Evolutionary conservation across 768 basidiomycete genomes (phyloP), one percentile per base, ranked within the genome.

Genomic region (Mrakia frigida): DNA sequence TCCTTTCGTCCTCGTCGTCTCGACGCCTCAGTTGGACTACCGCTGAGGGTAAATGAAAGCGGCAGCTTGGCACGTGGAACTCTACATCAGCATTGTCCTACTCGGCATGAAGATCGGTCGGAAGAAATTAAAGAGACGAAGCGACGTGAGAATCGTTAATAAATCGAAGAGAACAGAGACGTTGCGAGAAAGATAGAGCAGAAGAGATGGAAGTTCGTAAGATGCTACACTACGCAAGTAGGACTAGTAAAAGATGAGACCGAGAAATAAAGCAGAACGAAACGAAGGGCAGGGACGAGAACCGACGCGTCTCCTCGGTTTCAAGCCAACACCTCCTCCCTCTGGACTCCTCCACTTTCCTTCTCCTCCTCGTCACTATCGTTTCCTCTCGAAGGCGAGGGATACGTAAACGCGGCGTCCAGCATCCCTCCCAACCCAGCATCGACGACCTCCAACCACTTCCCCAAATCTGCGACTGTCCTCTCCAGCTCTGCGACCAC

Each of bases 381-480:
- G 9, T 33, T 59, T 4, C 31, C 46, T 16, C 69, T 33, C 50
- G 31, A 53, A 16, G 28, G 7, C 31, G 23, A 33, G 53, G 46
- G n/a, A 13, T 31, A 52, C 14, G 52, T 28, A 33, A 72, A 11
- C 31, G 65, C 65, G 23, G 35, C 60, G 35, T 74, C 65, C 10
- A 76, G 31, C 68, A 76, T 46, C 18, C 53, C 56, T 25, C 43
- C 50, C 50, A 77, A 43, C 39, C 76, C 76, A 33, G 53, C 71
- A 21, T 74, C 77, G 41, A 78, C 72, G 25, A 74, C 41, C 37
- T 70, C 77, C 63, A 78, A 70, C 77, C 77, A 78, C 28, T 35
- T 56, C 28, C 67, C 73, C 33, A 78, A 35, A 23, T 78, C 77
- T 2, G 50, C 63, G 11, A 70, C 73, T 28, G 73, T 78, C 69